Percentiles rank a stretch among this genome's conserved stretches.
phyloP scores from a whole-genome alignment of 2,329 filamentous ascomycete genomes.

The Exophiala sideris region DNA sequence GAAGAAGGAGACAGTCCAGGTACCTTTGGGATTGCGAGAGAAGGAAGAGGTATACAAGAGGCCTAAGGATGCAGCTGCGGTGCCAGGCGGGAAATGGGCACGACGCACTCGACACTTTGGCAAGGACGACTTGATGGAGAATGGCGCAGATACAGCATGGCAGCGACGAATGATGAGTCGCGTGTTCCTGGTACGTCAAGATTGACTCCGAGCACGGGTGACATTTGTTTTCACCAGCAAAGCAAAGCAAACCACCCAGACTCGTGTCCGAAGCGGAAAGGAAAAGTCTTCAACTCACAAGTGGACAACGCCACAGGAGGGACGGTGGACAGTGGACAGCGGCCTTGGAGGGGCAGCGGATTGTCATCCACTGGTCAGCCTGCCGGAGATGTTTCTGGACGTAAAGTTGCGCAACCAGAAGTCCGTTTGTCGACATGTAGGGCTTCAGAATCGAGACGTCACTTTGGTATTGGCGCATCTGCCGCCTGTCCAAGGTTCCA shows the following conservation, averaged over 20 bases:
- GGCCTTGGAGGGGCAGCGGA: constrained; percentile 4
- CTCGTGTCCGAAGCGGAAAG: constrained; percentile 12
- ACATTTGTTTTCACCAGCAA: constrained; percentile 14
- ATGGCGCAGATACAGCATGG: constrained; percentile 17
- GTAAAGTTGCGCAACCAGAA: constrained; percentile 3
- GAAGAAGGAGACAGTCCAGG: constrained; percentile 20
- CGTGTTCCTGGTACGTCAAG: constrained; percentile 22
- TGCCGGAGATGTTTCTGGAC: constrained; percentile 11
- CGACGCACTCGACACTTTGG: constrained; percentile 19
- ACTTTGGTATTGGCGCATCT: constrained; percentile 1
- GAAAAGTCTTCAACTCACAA: constrained; percentile 12
- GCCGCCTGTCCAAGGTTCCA: constrained; percentile 19
- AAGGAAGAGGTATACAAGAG: constrained; percentile 22
- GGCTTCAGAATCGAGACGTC: constrained; percentile 8
- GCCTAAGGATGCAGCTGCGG: constrained; percentile 22
- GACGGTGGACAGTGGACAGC: constrained; percentile 13
- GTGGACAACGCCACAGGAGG: constrained; percentile 25
- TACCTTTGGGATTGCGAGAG: constrained; percentile 16
- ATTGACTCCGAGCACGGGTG: constrained; percentile 16
- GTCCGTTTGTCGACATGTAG: neutral
- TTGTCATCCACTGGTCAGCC: constrained; percentile 17
- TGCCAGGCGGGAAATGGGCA: constrained; percentile 22
- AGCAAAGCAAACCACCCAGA: constrained; percentile 1
- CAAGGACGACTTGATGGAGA: constrained; percentile 18
- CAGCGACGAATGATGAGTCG: constrained; percentile 17